Conservation (phyloP, 2,329 filamentous ascomycete genomes). For the Periconia sp. region DNA sequence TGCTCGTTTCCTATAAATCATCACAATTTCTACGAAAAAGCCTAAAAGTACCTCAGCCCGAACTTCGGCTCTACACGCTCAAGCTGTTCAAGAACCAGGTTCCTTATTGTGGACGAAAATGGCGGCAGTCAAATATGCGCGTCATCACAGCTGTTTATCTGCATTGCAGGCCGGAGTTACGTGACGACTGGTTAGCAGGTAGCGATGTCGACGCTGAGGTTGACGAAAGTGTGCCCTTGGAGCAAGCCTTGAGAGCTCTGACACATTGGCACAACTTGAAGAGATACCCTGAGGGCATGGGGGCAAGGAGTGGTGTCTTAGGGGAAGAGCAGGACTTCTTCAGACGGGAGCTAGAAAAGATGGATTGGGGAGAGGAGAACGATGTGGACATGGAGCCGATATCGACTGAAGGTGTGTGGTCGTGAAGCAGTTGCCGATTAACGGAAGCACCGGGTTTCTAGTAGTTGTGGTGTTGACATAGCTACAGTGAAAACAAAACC, state of each 20-base stretch:
- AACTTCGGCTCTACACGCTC: conserved; percentile 89
- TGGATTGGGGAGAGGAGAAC: conserved; percentile 49
- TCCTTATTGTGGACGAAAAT: conserved; percentile 96
- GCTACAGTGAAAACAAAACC: no score
- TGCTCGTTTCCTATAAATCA: conserved; percentile 95
- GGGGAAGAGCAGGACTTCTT: conserved; percentile 58
- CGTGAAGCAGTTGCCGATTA: no score
- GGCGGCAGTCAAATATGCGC: conserved; percentile 97
- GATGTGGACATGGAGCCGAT: conserved; percentile 32
- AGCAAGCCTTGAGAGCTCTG: conserved; percentile 85
- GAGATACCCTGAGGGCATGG: conserved; percentile 80
- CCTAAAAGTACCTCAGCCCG: conserved; percentile 85
- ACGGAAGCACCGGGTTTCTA: no score
- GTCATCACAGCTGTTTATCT: conserved; percentile 97
- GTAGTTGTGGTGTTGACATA: no score
- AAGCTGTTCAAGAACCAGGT: conserved; percentile 99
- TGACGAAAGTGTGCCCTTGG: conserved; percentile 87
- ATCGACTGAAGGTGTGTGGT: conserved; percentile 33
- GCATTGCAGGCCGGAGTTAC: conserved; percentile 87
- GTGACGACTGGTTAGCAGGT: conserved; percentile 93
- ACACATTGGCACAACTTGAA: conserved; percentile 95
- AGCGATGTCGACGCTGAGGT: conserved; percentile 92
- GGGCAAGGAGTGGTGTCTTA: conserved; percentile 46
- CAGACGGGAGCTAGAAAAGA: conserved; percentile 56
- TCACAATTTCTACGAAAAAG: conserved; percentile 90